phyloP scores from a whole-genome alignment of 345 rosid genomes.

The Citrus inodora region DNA sequence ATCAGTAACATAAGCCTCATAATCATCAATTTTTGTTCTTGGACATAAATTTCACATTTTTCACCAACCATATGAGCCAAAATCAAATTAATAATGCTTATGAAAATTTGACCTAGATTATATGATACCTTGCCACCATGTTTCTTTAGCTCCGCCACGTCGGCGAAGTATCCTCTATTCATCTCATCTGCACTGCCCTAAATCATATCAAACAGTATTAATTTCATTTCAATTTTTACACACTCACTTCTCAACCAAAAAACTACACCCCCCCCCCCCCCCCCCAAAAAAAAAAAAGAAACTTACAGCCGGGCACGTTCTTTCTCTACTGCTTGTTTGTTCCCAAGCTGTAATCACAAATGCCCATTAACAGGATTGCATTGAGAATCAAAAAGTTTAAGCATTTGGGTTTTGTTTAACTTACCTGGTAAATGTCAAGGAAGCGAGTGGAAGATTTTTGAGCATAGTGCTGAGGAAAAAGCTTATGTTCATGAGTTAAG shows the following conservation, averaged over 20 bases:
- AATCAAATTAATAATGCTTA: background rate
- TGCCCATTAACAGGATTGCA: background rate
- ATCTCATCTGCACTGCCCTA: constrained; percentile 97
- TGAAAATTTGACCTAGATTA: background rate
- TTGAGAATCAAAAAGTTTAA: background rate
- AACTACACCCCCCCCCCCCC: too few species aligned
- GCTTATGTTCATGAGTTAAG: constrained; percentile 20
- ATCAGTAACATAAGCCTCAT: background rate
- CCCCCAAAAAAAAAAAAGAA: background rate
- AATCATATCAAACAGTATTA: constrained; percentile 28
- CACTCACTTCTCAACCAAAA: background rate
- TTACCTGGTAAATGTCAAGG: constrained; percentile 70
- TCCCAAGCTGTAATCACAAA: constrained; percentile 47
- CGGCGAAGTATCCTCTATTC: constrained; percentile 88
- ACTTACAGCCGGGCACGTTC: constrained; percentile 90
- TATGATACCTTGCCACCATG: constrained; percentile 90
- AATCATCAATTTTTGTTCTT: background rate
- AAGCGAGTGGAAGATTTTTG: constrained; percentile 53
- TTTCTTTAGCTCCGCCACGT: constrained; percentile 58
- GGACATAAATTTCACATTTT: background rate
- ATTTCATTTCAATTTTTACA: background rate
- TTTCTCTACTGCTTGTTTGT: constrained; percentile 69
- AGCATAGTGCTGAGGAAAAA: constrained; percentile 35
- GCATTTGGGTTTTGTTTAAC: background rate
- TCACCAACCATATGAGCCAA: background rate